Base-by-base conservation (phyloP, 306 rosid species). In the Quercus rubra region DNA sequence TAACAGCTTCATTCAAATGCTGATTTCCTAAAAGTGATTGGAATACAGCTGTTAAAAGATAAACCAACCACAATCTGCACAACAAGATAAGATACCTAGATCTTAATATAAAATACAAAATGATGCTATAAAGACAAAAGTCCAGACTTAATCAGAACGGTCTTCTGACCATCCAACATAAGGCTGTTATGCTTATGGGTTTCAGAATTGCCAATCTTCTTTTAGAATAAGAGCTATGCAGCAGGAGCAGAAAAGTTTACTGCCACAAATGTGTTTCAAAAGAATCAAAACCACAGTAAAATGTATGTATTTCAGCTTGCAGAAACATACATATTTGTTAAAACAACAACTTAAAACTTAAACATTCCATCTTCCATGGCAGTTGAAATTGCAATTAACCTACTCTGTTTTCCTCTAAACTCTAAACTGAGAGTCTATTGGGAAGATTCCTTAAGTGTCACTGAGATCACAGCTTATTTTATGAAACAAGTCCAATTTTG, bases 1-100 rank as follows among this genome's bases (percentile, higher is more conserved):
- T 62, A 66, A 68, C 51, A 21, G 82, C 82, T 74, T 78, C 82
- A 78, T 78, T 35, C 71, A 82, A 74, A 56, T 73, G 51, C 57
- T 30, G 73, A 72, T 78, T 83, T 21, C 72, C 82, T 83, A 70
- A 71, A 52, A 57, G 57, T 19, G 31, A 56, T 62, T 18, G 43
- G 4, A 41, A 52, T 55, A 76, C 12, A 49, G 25, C 33, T 2
- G 73, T 21, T 8, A 58, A 14, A 33, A 75, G 46, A 70, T 12
- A 61, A 54, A 61, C 73, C 23, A 59, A 57, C 33, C 23, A 59
- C 13, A 28, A 59, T 23, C 17, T 11, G 33, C 15, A 59, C 17
- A 23, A 59, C 66, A 59, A 59, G 27, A 59, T 59, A 59, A 59
- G 66, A 23, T 28, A 59, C 66, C 27, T 6, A 59, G 66, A 58